These are phyloP conservation scores for Spraguea lophii DNA, from an alignment of 371 early-diverging fungal genomes.

Conservation along the genomic window DNA sequence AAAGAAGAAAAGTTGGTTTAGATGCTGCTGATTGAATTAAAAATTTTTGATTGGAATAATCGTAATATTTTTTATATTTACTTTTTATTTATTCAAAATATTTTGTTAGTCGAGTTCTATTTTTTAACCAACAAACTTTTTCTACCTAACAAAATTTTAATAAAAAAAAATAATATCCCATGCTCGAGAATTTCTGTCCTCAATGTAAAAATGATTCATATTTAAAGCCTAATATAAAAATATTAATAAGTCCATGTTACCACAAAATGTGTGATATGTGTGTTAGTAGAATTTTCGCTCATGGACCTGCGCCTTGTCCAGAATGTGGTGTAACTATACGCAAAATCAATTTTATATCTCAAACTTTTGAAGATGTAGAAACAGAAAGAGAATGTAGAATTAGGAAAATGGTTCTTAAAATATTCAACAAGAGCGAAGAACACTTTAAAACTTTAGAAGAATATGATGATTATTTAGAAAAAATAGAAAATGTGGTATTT, in stretches of 20 bases:
- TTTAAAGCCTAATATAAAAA: slow-evolving; percentile 45
- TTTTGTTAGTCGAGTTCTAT: too few relatives aligned
- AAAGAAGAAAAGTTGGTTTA: too few relatives aligned
- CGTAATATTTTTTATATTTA: too few relatives aligned
- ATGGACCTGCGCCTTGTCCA: slow-evolving; percentile 44
- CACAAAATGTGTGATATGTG: slow-evolving; percentile 47
- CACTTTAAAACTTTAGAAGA: slow-evolving; percentile 30
- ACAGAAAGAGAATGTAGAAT: slow-evolving; percentile 47
- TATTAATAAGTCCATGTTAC: slow-evolving; percentile 47
- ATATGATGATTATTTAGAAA: slow-evolving; percentile 45
- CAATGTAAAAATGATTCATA: slow-evolving; percentile 47
- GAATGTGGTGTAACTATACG: slow-evolving; percentile 43
- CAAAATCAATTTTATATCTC: slow-evolving; percentile 43
- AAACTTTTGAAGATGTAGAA: slow-evolving; percentile 46
- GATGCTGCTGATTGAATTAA: too few relatives aligned
- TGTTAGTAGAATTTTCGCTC: slow-evolving; percentile 33
- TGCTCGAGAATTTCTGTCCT: too few relatives aligned
- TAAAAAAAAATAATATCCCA: too few relatives aligned
- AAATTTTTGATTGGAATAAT: too few relatives aligned
- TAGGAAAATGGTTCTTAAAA: slow-evolving; percentile 29
- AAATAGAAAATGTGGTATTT: slow-evolving; percentile 25
- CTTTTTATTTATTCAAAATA: too few relatives aligned
- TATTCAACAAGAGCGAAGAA: slow-evolving; percentile 18
- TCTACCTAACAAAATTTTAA: too few relatives aligned
- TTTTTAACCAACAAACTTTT: too few relatives aligned